Conservation (phyloP, 2,329 filamentous ascomycete species). For the Colletotrichum sp. region DNA sequence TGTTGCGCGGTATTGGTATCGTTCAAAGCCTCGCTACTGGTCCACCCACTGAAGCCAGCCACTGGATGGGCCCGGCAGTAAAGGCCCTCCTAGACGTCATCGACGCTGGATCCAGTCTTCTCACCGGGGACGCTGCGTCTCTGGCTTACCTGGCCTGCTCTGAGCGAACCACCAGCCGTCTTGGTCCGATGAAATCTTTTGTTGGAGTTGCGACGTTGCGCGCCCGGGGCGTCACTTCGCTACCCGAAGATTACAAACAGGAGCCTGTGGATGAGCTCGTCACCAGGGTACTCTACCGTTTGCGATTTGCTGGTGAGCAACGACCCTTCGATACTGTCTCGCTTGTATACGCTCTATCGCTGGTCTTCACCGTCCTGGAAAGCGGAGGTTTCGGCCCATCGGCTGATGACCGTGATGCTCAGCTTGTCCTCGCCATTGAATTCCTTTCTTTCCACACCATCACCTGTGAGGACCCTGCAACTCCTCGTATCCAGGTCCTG, state of each 20-base stretch:
- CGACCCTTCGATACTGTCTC: conserved; percentile 91
- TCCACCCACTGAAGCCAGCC: conserved; percentile 84
- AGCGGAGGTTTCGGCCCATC: conserved; percentile 78
- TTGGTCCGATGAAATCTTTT: conserved; percentile 80
- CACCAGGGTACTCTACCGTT: conserved; percentile 86
- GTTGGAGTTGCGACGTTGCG: conserved; percentile 88
- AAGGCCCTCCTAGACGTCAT: conserved; percentile 75
- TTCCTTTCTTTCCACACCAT: conserved; percentile 89
- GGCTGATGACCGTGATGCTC: conserved; percentile 83
- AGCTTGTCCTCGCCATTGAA: conserved; percentile 87
- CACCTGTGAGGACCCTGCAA: conserved; percentile 73
- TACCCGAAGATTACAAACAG: conserved; percentile 74
- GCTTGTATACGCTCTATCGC: conserved; percentile 83
- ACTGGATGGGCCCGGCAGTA: conserved; percentile 88
- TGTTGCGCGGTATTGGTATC: conserved; percentile 85
- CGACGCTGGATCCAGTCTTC: conserved; percentile 78
- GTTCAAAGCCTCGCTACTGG: conserved; percentile 82
- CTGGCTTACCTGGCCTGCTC: conserved; percentile 82
- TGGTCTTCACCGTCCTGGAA: conserved; percentile 79
- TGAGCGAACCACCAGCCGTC: conserved; percentile 72
- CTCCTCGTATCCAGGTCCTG: conserved; percentile 79
- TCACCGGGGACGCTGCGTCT: conserved; percentile 82
- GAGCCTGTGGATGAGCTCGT: conserved; percentile 86
- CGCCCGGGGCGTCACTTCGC: conserved; percentile 73
- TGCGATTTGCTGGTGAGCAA: conserved; percentile 90